Base-by-base conservation (phyloP, 768 basidiomycete genomes). In the Russula sp. region DNA sequence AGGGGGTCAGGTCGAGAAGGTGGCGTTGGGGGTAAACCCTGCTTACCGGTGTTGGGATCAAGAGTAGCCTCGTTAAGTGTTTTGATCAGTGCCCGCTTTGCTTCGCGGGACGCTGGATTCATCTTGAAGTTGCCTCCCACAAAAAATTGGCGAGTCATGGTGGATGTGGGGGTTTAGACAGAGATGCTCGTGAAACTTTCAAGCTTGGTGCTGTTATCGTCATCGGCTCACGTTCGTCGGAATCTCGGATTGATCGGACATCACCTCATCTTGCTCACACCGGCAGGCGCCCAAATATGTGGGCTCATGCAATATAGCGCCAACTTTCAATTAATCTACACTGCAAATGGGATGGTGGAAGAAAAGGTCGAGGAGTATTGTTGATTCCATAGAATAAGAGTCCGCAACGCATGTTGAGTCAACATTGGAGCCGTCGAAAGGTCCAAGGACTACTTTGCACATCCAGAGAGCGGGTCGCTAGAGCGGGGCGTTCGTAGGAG, bases 121-220 rank as follows among this genome's bases (percentile, higher is more conserved):
- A 98, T 87, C 81, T 98, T 99, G 84, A 96, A 98, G 83, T 98
- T 98, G 35, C 94, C 92, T 65, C 96, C 96, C 69, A 91, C 93
- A 72, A 97, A 95, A 78, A 95, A 96, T 74, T 84, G 78, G 71
- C 93, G 91, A 64, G 86, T 61, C 90, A 89, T 88, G 42, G 53
- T 58, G 34, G 63, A 22, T 45, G 34, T 52, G 34, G 32, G 7
- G 52, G 62, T 51, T 51, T 38, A 46, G 46, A 38, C 2, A 42
- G 49, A 47, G 32, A 35, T 22, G 16, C 6, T 38, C 22, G 52
- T 20, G 14, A 39, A 52, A 20, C 13, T 34, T 42, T n/a, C 53
- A 42, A 18, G 41, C 9, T 13, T 10, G 51, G 6, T 20, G 42
- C 42, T 35, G 43, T 45, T 56, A 48, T 48, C 35, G 48, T 16